These are phyloP conservation scores for Rhinocladiella mackenziei DNA, from an alignment of 2,329 filamentous ascomycete genomes.

Conservation along the genomic window DNA sequence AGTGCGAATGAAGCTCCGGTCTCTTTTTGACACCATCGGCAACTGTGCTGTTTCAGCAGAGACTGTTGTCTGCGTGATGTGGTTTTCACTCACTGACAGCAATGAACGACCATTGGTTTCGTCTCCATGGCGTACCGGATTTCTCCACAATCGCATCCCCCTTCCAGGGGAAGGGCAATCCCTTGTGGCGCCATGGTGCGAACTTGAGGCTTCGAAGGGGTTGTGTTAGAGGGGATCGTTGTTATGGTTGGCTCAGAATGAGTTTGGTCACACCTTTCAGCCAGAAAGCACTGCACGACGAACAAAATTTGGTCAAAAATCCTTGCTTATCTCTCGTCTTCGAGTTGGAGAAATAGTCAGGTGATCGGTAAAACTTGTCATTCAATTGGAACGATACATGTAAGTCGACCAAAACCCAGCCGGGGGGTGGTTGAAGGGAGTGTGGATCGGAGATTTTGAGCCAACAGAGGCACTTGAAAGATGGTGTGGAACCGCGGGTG, in stretches of 20 bases:
- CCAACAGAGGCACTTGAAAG: neutral
- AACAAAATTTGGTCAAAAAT: neutral
- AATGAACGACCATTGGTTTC: conserved; percentile 23
- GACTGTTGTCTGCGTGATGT: neutral
- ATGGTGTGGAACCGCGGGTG: neutral
- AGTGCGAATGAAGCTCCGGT: conserved; percentile 24
- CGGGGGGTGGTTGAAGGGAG: conserved; percentile 1
- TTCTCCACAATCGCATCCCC: conserved; percentile 22
- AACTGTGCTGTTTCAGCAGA: conserved; percentile 14
- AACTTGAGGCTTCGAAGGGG: neutral
- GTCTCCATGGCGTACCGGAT: conserved; percentile 18
- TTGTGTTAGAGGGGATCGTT: neutral
- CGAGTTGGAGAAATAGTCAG: conserved; percentile 6
- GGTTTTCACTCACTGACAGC: conserved; percentile 22
- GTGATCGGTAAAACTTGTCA: conserved; percentile 11
- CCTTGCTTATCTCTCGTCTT: neutral
- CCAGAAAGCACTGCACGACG: no score
- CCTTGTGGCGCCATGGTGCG: conserved; percentile 16
- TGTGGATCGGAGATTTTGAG: conserved; percentile 4
- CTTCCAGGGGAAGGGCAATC: conserved; percentile 15
- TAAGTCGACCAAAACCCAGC: neutral
- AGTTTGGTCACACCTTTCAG: no score
- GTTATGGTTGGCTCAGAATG: conserved; percentile 5
- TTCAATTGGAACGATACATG: no score
- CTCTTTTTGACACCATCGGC: conserved; percentile 27